phyloP scores from a whole-genome alignment of 2,329 filamentous ascomycete genomes.

The Taxawa tesnikishii region DNA sequence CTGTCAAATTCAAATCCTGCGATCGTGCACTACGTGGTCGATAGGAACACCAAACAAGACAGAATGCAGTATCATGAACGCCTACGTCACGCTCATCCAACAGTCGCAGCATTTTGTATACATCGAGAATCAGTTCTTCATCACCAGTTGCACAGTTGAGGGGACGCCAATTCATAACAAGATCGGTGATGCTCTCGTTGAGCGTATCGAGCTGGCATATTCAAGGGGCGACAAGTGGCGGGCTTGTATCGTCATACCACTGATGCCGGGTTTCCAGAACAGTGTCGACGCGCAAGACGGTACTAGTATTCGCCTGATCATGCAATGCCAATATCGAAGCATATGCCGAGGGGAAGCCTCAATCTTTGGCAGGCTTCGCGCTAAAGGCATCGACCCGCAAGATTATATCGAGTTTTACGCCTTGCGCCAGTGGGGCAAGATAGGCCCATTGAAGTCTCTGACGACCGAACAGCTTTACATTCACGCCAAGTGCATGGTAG shows the following conservation, averaged over 20 bases:
- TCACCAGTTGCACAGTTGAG: conserved; percentile 82
- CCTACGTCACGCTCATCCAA: conserved; percentile 88
- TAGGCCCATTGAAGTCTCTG: conserved; percentile 67
- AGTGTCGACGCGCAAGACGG: conserved; percentile 90
- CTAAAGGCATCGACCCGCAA: conserved; percentile 75
- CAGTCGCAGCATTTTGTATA: conserved; percentile 96
- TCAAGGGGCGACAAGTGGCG: conserved; percentile 82
- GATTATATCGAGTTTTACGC: conserved; percentile 95
- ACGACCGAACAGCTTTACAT: conserved; percentile 97
- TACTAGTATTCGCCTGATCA: conserved; percentile 85
- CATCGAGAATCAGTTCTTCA: conserved; percentile 98
- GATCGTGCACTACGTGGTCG: conserved; percentile 85
- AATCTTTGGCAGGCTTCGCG: conserved; percentile 76
- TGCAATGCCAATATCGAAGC: conserved; percentile 93
- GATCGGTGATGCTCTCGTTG: conserved; percentile 88
- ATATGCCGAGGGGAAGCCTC: conserved; percentile 88
- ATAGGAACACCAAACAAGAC: conserved; percentile 71
- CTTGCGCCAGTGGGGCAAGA: conserved; percentile 80
- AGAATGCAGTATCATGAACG: conserved; percentile 91
- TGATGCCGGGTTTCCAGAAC: conserved; percentile 98
- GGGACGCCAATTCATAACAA: conserved; percentile 80
- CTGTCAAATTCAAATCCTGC: conserved; percentile 90
- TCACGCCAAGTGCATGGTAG: conserved; percentile 92
- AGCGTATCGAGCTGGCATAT: conserved; percentile 76
- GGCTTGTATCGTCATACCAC: conserved; percentile 76